Conservation (phyloP, 2,329 filamentous ascomycete species). For the Talaromyces atroroseus region DNA sequence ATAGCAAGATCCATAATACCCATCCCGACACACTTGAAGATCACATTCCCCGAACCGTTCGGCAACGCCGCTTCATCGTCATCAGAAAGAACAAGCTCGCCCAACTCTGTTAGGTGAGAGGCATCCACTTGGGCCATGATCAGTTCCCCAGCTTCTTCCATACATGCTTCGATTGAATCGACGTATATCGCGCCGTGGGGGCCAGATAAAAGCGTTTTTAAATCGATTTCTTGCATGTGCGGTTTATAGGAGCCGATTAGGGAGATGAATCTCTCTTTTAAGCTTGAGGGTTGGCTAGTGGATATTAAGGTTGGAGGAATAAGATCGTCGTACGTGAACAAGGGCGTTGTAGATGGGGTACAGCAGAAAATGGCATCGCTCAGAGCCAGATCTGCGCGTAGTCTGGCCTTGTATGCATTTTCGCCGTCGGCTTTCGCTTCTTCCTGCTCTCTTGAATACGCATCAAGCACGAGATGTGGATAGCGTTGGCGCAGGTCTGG, state of each 20-base stretch:
- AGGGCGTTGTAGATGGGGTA: slow-evolving; percentile 41
- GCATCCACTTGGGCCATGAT: slow-evolving; percentile 34
- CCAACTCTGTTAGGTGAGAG: slow-evolving; percentile 40
- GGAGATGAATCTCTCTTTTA: slow-evolving; percentile 43
- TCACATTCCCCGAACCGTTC: slow-evolving; percentile 33
- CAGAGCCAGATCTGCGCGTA: slow-evolving; percentile 25
- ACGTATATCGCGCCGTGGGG: slow-evolving; percentile 61
- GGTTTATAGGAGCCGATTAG: slow-evolving; percentile 53
- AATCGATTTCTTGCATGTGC: slow-evolving; percentile 48
- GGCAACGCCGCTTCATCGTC: slow-evolving; percentile 17
- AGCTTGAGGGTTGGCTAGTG: too few relatives aligned
- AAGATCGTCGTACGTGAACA: slow-evolving; percentile 39
- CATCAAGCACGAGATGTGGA: slow-evolving; percentile 27
- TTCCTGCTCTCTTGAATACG: slow-evolving; percentile 50
- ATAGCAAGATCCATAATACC: slow-evolving; percentile 48
- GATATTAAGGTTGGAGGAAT: background rate
- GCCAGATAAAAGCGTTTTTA: slow-evolving; percentile 45
- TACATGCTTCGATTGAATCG: slow-evolving; percentile 47
- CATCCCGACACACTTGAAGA: slow-evolving; percentile 50
- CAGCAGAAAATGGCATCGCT: slow-evolving; percentile 47
- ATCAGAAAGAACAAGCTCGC: slow-evolving; percentile 28
- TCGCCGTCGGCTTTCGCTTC: background rate
- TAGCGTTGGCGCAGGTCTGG: slow-evolving; percentile 31
- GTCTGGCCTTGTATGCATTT: slow-evolving; percentile 28
- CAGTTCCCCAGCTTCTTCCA: slow-evolving; percentile 45